These are phyloP conservation scores for Penicillium cosmopolitanum DNA, from an alignment of 495 filamentous ascomycete genomes.

Conservation along the genomic window DNA sequence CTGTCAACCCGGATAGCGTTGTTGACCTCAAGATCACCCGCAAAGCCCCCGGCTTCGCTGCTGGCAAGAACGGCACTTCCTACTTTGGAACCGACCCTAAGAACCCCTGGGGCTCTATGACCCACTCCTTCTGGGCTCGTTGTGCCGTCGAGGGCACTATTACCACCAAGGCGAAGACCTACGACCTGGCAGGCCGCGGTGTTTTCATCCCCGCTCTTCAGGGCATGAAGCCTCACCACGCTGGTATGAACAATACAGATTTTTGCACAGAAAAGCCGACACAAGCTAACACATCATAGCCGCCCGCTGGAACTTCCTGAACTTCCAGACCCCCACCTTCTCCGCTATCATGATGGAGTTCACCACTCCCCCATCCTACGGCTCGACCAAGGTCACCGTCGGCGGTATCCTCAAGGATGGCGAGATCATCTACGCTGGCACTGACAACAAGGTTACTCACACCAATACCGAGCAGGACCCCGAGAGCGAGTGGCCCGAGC, in stretches of 20 bases:
- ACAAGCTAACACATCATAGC: constrained; percentile 42
- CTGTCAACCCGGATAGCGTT: constrained; percentile 71
- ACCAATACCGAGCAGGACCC: constrained; percentile 67
- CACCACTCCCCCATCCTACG: constrained; percentile 94
- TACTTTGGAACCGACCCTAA: constrained; percentile 81
- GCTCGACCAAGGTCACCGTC: constrained; percentile 82
- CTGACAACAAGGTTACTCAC: constrained; percentile 65
- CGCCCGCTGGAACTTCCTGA: constrained; percentile 88
- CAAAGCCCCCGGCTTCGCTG: constrained; percentile 77
- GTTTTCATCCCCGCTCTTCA: constrained; percentile 84
- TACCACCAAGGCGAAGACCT: constrained; percentile 78
- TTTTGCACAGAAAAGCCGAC: background rate
- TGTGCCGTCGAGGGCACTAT: constrained; percentile 80
- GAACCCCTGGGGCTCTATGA: constrained; percentile 90
- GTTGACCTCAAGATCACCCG: constrained; percentile 84
- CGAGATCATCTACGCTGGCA: constrained; percentile 75
- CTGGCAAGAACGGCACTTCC: constrained; percentile 83
- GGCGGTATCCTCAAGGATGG: constrained; percentile 80
- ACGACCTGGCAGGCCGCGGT: constrained; percentile 79
- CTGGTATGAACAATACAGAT: constrained; percentile 54
- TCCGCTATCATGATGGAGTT: constrained; percentile 95
- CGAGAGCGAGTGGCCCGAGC: constrained; percentile 88
- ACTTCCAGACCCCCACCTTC: constrained; percentile 86
- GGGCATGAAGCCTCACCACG: constrained; percentile 99
- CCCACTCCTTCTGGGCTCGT: constrained; percentile 91